Evolutionary conservation across 2,329 filamentous ascomycete species (phyloP).

Genomic region (Aspergillus hortae): DNA sequence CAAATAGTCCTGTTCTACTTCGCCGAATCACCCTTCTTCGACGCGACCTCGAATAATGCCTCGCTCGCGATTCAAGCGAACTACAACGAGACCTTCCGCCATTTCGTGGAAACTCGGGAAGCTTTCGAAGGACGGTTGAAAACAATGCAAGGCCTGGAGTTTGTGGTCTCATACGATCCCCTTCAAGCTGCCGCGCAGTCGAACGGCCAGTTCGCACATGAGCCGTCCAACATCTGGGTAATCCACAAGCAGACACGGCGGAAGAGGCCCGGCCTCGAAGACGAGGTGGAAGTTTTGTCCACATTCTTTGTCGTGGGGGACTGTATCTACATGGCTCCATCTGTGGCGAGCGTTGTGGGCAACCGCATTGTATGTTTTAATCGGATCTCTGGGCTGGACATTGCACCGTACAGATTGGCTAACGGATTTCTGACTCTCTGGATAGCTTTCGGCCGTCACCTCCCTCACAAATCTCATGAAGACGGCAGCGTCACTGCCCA

Average conservation of each 20-base stretch:
- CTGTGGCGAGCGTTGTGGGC: constrained; percentile 56
- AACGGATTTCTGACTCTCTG: neutral
- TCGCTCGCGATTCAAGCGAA: constrained; percentile 52
- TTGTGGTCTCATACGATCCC: constrained; percentile 57
- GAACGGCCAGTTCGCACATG: constrained; percentile 38
- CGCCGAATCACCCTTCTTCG: constrained; percentile 61
- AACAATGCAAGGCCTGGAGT: constrained; percentile 57
- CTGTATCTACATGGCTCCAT: constrained; percentile 60
- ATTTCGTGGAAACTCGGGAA: constrained; percentile 53
- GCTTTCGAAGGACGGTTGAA: constrained; percentile 54
- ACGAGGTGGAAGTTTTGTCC: constrained; percentile 52
- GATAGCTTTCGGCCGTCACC: constrained; percentile 53
- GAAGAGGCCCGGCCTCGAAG: constrained; percentile 41
- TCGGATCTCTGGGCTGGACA: neutral
- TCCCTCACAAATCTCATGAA: constrained; percentile 55
- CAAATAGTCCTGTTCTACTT: constrained; percentile 59
- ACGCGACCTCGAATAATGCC: constrained; percentile 58
- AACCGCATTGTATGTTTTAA: constrained; percentile 48
- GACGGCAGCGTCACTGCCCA: constrained; percentile 51
- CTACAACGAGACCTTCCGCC: constrained; percentile 47
- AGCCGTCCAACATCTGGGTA: constrained; percentile 55
- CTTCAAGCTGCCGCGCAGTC: constrained; percentile 44
- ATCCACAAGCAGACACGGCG: constrained; percentile 57
- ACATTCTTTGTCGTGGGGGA: constrained; percentile 62
- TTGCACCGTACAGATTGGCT: neutral